Conservation (phyloP, 108 stramenopile species). For the Cyclotella kingstonii region DNA sequence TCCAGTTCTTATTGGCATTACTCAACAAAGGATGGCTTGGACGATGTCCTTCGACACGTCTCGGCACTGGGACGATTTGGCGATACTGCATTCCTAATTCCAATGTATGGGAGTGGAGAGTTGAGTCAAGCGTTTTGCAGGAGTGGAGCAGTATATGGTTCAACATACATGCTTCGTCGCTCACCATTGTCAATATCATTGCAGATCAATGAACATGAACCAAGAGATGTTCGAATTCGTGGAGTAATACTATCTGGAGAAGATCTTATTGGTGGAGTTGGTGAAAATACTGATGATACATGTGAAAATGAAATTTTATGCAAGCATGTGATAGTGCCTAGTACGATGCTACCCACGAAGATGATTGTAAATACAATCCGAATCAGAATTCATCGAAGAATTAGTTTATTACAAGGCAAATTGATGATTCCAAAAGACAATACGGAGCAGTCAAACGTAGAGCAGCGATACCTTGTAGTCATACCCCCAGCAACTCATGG, state of each 20-base stretch:
- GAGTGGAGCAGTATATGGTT: constrained; percentile 82
- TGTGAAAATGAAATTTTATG: constrained; percentile 45
- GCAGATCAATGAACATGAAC: constrained; percentile 4
- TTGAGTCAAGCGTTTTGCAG: constrained; percentile 82
- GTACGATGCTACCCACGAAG: constrained; percentile 17
- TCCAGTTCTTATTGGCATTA: constrained; percentile 1
- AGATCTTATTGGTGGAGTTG: constrained; percentile 16
- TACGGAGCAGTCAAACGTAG: constrained; percentile 20
- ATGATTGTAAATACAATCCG: constrained; percentile 1
- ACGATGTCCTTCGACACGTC: constrained; percentile 58
- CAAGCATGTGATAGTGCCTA: constrained; percentile 63
- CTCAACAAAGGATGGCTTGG: constrained; percentile 55
- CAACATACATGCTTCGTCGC: constrained; percentile 74
- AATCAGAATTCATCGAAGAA: constrained; percentile 42
- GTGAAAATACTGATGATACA: constrained; percentile 34
- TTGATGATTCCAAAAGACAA: constrained; percentile 22
- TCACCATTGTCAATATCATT: constrained; percentile 31
- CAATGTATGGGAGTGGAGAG: constrained; percentile 84
- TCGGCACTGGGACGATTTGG: constrained; percentile 75
- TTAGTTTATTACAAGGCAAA: constrained; percentile 59
- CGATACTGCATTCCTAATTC: constrained; percentile 71
- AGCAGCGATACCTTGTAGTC: constrained; percentile 65
- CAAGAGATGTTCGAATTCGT: background rate
- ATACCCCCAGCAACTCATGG: constrained; percentile 62
- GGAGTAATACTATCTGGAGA: constrained; percentile 29